Conservation (phyloP, 148 eudicot genomes). For the Fagopyrum tataricum region DNA sequence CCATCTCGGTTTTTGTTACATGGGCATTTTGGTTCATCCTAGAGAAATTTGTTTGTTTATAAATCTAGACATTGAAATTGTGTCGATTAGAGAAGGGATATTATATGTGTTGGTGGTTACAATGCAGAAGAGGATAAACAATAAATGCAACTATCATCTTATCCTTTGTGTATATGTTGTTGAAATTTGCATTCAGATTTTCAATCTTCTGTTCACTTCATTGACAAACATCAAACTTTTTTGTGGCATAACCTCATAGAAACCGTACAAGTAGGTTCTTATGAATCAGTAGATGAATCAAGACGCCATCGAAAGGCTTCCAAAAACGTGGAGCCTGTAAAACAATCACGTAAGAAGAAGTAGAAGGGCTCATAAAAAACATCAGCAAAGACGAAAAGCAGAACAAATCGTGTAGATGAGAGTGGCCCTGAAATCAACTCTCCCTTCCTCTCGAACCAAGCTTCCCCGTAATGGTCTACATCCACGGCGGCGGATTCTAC, state of each 20-base stretch:
- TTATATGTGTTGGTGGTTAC: not conserved
- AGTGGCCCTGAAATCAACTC: not conserved
- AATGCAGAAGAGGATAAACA: constrained; percentile 60
- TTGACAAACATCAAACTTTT: not conserved
- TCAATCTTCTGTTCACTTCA: not conserved
- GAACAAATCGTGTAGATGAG: not conserved
- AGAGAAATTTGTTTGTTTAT: not conserved
- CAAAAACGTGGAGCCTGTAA: not conserved
- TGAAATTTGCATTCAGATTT: not conserved
- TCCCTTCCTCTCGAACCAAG: too few relatives aligned
- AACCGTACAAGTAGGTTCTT: not conserved
- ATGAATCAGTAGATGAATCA: not conserved
- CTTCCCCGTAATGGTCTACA: too few relatives aligned
- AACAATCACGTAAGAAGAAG: constrained; percentile 1
- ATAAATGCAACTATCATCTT: constrained; percentile 65
- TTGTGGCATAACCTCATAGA: not conserved
- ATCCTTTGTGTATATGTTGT: too few relatives aligned
- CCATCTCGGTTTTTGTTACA: not conserved
- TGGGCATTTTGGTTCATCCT: too few relatives aligned
- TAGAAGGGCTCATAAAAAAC: not conserved
- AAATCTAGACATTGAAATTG: not conserved
- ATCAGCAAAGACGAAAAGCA: not conserved
- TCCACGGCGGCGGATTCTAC: too few relatives aligned
- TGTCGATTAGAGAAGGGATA: not conserved
- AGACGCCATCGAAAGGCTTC: not conserved